Conservation (phyloP, 345 rosid species). For the Gossypium australe region DNA sequence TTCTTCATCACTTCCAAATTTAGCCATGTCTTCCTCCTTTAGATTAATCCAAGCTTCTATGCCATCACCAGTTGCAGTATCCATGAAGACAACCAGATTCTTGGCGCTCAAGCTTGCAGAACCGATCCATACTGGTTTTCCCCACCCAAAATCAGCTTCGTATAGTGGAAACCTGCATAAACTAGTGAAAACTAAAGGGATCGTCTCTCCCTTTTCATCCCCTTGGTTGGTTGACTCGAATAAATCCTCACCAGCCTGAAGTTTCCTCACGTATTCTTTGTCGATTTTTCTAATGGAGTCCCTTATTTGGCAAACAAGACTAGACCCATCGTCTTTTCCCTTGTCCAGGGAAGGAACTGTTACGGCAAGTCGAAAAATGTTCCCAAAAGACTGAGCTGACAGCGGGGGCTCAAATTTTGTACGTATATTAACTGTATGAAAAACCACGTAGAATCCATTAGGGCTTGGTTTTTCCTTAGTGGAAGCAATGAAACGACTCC, state of each 20-base stretch:
- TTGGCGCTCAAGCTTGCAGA: background rate
- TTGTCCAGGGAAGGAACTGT: background rate
- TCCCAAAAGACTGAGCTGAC: background rate
- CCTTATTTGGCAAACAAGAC: background rate
- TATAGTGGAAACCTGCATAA: constrained; percentile 7
- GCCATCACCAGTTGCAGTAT: background rate
- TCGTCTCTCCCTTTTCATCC: background rate
- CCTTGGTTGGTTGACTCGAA: background rate
- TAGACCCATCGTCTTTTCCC: background rate
- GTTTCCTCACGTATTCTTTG: background rate
- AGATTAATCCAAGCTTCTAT: constrained; percentile 1
- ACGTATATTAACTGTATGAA: constrained; percentile 32
- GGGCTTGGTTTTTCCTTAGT: background rate
- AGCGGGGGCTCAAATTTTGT: constrained; percentile 1
- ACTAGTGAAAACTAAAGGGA: background rate
- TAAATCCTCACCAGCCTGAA: background rate
- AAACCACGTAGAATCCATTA: background rate
- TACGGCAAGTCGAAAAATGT: background rate
- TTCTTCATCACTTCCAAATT: background rate
- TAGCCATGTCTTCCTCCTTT: background rate
- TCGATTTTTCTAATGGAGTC: background rate
- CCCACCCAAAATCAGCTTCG: constrained; percentile 12
- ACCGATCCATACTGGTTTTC: background rate
- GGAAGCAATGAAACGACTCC: background rate
- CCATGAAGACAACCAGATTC: constrained; percentile 3